Percentiles rank a stretch among this genome's conserved stretches.
Evolutionary conservation across 2,329 filamentous ascomycete genomes (phyloP).

Genomic region (Thermothelomyces thermophilus): DNA sequence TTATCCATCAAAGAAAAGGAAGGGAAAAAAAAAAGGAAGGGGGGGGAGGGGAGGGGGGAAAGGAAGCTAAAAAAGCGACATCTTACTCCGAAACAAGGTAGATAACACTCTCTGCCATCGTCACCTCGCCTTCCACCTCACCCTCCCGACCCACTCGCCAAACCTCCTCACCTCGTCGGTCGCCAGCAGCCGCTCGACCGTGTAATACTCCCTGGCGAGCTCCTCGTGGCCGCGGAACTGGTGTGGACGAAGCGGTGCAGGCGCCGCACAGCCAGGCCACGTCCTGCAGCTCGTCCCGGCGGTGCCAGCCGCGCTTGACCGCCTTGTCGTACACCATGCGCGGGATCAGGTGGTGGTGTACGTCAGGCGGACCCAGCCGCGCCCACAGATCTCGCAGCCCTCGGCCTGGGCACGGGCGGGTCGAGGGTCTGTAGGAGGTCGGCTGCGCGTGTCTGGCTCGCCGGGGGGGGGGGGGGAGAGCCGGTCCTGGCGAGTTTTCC

Average conservation of each 20-base stretch:
- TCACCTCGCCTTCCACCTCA: constrained; percentile 62
- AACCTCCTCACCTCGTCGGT: constrained; percentile 67
- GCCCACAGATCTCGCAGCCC: constrained; percentile 69
- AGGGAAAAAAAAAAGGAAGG: too few relatives aligned
- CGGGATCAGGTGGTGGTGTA: constrained; percentile 89
- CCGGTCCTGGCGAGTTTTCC: constrained; percentile 9
- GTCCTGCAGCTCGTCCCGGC: constrained; percentile 65
- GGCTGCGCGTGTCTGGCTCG: constrained; percentile 34
- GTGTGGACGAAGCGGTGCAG: constrained; percentile 82
- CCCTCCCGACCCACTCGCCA: constrained; percentile 63
- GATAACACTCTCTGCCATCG: background rate
- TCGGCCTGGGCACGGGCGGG: constrained; percentile 44
- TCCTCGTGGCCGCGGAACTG: constrained; percentile 69
- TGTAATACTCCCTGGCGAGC: constrained; percentile 65
- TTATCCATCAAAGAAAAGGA: too few relatives aligned
- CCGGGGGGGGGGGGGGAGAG: background rate
- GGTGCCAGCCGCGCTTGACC: constrained; percentile 72
- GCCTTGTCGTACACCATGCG: constrained; percentile 68
- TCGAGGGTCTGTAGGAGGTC: constrained; percentile 49
- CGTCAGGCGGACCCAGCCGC: constrained; percentile 67
- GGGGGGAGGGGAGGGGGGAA: too few relatives aligned
- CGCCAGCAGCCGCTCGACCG: constrained; percentile 61
- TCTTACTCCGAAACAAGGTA: too few relatives aligned
- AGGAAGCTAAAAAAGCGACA: too few relatives aligned
- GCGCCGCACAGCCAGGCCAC: constrained; percentile 83